Conservation (phyloP, 2,329 filamentous ascomycete genomes). For the Diaporthe longicolla region DNA sequence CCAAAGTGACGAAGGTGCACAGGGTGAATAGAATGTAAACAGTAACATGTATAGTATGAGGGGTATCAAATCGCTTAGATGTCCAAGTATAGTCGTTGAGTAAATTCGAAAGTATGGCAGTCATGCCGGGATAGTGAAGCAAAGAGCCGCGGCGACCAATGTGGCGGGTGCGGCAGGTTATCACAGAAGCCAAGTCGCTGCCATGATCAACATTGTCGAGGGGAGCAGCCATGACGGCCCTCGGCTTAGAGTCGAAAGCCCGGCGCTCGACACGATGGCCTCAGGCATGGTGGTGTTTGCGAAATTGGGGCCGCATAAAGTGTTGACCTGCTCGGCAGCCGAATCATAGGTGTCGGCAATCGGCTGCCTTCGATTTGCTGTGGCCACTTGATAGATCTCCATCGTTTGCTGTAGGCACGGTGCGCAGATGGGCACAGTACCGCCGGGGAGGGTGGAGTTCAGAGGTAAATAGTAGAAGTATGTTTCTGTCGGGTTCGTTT, state of each 20-base stretch:
- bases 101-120: conserved; percentile 17
- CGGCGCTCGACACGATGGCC: conserved; percentile 47
- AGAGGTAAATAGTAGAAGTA: conserved; percentile 91
- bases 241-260: conserved; percentile 1
- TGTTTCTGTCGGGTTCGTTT: conserved; percentile 76
- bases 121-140: neutral
- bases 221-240: conserved; percentile 24
- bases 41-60: conserved; percentile 28
- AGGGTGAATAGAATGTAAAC: conserved; percentile 22
- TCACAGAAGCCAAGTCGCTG: conserved; percentile 31
- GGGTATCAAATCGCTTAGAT: conserved; percentile 38
- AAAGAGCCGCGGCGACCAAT: neutral
- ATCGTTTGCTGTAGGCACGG: conserved; percentile 85
- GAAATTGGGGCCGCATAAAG: conserved; percentile 71
- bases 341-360: conserved; percentile 77
- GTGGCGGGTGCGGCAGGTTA: neutral
- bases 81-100: conserved; percentile 23
- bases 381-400: conserved; percentile 80
- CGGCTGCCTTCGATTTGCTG: conserved; percentile 74
- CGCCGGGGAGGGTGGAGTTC: conserved; percentile 77
- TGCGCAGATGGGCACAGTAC: conserved; percentile 80
- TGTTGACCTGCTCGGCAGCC: conserved; percentile 82
- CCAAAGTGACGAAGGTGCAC: neutral
- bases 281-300: conserved; percentile 69
- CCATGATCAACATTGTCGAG: conserved; percentile 8